These are phyloP conservation scores for Coniochaeta prunicola DNA, from an alignment of 2,329 filamentous ascomycete genomes.

Conservation along the genomic window DNA sequence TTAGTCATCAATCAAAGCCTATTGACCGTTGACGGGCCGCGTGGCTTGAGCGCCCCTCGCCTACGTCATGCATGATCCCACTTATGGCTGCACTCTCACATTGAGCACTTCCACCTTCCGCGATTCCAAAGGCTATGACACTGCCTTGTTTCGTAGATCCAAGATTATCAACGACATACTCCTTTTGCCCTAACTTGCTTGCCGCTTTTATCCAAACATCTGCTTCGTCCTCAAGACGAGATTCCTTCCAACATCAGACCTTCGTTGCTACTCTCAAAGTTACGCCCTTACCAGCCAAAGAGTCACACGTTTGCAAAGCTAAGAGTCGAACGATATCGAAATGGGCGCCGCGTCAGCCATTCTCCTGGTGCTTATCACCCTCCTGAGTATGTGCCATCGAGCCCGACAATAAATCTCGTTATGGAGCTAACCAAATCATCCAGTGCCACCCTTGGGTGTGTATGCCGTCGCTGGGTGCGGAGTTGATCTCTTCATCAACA, in stretches of 20 bases:
- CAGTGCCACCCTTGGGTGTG: constrained; percentile 61
- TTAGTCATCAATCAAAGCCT: neutral
- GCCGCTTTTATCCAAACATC: neutral
- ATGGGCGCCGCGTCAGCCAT: constrained; percentile 45
- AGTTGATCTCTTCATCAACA: constrained; percentile 58
- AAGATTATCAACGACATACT: neutral
- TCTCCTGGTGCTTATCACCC: constrained; percentile 42
- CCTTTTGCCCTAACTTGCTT: neutral
- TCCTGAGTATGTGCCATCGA: constrained; percentile 35
- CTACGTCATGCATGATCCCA: neutral
- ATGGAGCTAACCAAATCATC: neutral
- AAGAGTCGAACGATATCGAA: constrained; percentile 9
- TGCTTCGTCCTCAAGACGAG: neutral
- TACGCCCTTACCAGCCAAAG: neutral
- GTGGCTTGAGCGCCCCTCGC: neutral
- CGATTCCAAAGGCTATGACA: neutral
- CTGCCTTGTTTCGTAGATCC: neutral
- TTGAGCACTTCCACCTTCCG: neutral
- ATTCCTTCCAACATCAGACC: neutral
- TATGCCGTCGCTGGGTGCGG: constrained; percentile 59
- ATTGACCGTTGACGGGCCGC: neutral
- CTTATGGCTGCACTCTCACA: neutral
- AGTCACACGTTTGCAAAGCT: neutral
- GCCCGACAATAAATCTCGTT: neutral
- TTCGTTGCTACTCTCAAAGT: neutral